Evolutionary conservation across 2,329 filamentous ascomycete species (phyloP).

Genomic region (Xylariaceae sp.): DNA sequence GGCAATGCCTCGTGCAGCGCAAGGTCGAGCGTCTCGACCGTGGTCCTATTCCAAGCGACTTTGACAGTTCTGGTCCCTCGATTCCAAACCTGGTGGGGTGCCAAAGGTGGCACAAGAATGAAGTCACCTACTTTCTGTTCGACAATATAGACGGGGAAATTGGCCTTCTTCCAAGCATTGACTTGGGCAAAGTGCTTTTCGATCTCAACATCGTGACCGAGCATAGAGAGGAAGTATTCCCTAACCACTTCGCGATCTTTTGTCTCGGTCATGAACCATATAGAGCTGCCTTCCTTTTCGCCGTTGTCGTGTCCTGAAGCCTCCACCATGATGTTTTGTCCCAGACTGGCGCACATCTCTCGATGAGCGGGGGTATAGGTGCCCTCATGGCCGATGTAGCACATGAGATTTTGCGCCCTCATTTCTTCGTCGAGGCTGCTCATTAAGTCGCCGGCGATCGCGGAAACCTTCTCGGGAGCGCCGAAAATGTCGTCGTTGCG

Average conservation of each 20-base stretch:
- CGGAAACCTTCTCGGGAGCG: conserved; percentile 53
- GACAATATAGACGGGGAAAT: conserved; percentile 87
- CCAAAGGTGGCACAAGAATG: conserved; percentile 89
- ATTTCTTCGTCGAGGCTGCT: conserved; percentile 81
- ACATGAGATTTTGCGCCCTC: conserved; percentile 96
- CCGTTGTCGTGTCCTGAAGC: conserved; percentile 70
- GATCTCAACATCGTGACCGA: conserved; percentile 95
- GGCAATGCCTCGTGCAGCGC: conserved; percentile 84
- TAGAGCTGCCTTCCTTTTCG: conserved; percentile 79
- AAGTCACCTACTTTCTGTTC: conserved; percentile 90
- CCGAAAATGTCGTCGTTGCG: conserved; percentile 42
- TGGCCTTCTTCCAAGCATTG: conserved; percentile 91
- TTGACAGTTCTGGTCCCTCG: conserved; percentile 94
- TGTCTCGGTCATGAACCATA: conserved; percentile 99
- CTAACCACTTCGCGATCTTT: conserved; percentile 87
- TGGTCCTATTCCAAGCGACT: conserved; percentile 95
- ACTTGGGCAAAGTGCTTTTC: conserved; percentile 96
- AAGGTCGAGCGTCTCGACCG: conserved; percentile 82
- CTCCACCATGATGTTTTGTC: conserved; percentile 98
- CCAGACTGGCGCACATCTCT: conserved; percentile 95
- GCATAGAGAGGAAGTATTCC: conserved; percentile 87
- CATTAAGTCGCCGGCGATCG: conserved; percentile 87
- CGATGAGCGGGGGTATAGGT: conserved; percentile 93
- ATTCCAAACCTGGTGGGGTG: conserved; percentile 98
- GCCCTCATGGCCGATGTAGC: conserved; percentile 94